Conservation (phyloP, 225 moss, liverwort and hornwort species). For the Pseudoscleropodium purum region DNA sequence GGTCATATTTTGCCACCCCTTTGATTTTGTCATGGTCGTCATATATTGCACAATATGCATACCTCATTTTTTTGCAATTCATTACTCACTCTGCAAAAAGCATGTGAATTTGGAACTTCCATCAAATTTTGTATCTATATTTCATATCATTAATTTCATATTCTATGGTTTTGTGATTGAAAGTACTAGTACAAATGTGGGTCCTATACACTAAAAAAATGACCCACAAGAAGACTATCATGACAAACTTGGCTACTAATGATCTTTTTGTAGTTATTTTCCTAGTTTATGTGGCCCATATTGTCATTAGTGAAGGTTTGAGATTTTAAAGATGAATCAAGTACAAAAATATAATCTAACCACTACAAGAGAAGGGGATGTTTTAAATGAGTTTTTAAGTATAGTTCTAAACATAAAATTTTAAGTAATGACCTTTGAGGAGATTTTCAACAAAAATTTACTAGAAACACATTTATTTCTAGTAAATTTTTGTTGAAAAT, state of each 20-base stretch:
- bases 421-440: no score
- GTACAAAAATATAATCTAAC: no score
- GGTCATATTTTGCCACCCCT: constrained; percentile 43
- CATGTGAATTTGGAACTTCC: neutral
- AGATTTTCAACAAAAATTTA: no score
- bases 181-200: neutral
- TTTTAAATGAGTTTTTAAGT: no score
- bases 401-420: no score
- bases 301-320: neutral
- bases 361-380: no score
- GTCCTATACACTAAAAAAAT: no score
- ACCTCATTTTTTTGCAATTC: neutral
- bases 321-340: no score
- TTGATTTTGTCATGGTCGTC: constrained; percentile 1
- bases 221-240: no score
- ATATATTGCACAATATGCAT: constrained; percentile 13
- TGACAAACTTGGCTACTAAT: neutral
- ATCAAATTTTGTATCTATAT: neutral
- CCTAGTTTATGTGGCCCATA: rapidly evolving
- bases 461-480: no score
- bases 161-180: neutral
- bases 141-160: neutral
- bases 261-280: neutral
- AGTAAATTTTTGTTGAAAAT: no score
- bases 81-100: neutral